These are phyloP conservation scores for Metschnikowia kunwiensis DNA, from an alignment of 805 yeast genomes.

Conservation along the genomic window DNA sequence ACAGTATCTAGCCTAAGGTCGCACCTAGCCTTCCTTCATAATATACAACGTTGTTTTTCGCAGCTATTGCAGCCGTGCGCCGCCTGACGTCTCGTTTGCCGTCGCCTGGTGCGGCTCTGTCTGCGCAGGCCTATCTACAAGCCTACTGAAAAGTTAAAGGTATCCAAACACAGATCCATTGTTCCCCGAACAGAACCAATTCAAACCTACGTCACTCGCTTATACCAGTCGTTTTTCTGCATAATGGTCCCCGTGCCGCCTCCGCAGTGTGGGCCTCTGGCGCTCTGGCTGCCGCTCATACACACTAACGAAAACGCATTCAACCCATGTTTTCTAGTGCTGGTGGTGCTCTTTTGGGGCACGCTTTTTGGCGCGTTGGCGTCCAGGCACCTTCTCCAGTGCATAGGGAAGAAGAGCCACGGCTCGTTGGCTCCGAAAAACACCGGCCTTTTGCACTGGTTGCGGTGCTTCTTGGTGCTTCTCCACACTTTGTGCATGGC, in stretches of 20 bases:
- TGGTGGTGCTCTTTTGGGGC: constrained; percentile 13
- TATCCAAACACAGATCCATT: too few relatives aligned
- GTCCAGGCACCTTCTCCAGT: constrained; percentile 1
- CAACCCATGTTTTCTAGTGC: constrained; percentile 33
- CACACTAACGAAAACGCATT: constrained; percentile 30
- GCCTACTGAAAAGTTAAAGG: too few relatives aligned
- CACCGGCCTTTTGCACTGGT: constrained; percentile 25
- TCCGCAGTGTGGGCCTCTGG: constrained; percentile 20
- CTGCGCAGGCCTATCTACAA: too few relatives aligned
- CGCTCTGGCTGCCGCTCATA: constrained; percentile 22
- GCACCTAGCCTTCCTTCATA: too few relatives aligned
- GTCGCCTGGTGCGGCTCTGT: too few relatives aligned
- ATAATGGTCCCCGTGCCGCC: constrained; percentile 11
- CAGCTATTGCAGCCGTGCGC: too few relatives aligned
- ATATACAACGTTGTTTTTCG: too few relatives aligned
- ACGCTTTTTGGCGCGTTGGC: constrained; percentile 6
- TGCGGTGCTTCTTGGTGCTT: constrained; percentile 21
- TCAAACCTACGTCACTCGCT: too few relatives aligned
- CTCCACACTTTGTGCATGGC: constrained; percentile 17
- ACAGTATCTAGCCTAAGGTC: too few relatives aligned
- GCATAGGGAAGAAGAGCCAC: constrained; percentile 3
- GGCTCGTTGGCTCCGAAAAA: constrained; percentile 23
- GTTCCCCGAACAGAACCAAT: too few relatives aligned
- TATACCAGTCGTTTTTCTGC: too few relatives aligned
- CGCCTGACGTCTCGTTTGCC: too few relatives aligned